phyloP scores from a whole-genome alignment of 768 basidiomycete genomes.

The Rhodotorula babjevae region DNA sequence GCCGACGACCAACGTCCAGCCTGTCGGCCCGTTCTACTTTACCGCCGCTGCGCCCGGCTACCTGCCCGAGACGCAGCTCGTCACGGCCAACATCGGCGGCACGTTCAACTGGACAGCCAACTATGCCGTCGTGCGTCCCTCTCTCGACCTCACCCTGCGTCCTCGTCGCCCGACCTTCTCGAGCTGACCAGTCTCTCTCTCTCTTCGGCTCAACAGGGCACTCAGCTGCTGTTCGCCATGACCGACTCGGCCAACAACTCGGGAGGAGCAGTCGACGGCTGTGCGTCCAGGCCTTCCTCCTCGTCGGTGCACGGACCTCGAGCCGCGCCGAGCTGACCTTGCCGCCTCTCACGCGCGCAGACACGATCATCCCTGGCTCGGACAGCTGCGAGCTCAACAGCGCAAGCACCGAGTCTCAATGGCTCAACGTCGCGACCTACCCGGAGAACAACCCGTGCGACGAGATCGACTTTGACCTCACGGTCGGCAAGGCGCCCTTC shows the following conservation, averaged over 20 bases:
- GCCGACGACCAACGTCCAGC: background rate
- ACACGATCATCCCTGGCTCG: conserved; percentile 11
- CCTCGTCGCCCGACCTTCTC: no score
- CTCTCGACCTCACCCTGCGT: background rate
- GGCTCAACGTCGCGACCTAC: background rate
- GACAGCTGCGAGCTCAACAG: conserved; percentile 1
- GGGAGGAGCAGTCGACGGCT: conserved; percentile 23
- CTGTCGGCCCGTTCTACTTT: conserved; percentile 11
- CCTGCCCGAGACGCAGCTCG: background rate
- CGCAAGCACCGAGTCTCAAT: background rate
- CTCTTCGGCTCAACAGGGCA: no score
- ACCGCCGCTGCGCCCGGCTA: conserved; percentile 4
- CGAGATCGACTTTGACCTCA: conserved; percentile 20
- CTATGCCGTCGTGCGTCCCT: background rate
- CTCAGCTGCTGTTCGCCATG: conserved; percentile 23
- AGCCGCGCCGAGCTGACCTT: no score
- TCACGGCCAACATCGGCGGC: background rate
- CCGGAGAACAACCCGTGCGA: conserved; percentile 15
- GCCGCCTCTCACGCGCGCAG: background rate
- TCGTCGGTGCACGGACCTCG: background rate
- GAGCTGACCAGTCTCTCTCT: no score
- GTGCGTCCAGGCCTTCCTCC: conserved; percentile 2
- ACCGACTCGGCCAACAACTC: conserved; percentile 27
- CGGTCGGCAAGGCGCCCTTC: conserved; percentile 17
- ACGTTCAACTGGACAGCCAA: conserved; percentile 1